Evolutionary conservation across 2,329 filamentous ascomycete species (phyloP).

Genomic region (Tolypocladium ovalisporum): DNA sequence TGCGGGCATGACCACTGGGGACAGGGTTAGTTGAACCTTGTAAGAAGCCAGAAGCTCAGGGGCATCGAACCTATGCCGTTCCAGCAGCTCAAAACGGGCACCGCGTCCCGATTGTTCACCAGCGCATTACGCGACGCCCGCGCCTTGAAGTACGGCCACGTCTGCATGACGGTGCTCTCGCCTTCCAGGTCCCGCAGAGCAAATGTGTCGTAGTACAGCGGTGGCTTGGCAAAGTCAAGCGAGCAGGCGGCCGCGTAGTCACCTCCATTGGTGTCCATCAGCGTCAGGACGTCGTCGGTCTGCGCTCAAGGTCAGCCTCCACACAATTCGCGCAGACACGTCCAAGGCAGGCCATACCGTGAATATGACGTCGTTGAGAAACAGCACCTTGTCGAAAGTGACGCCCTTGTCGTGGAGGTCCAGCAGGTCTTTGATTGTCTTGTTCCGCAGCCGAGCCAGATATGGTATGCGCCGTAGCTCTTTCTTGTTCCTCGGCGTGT

Average conservation of each 20-base stretch:
- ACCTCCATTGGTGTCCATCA: slow-evolving; percentile 46
- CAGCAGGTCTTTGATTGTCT: slow-evolving; percentile 47
- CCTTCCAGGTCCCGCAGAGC: slow-evolving; percentile 45
- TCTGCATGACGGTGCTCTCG: slow-evolving; percentile 36
- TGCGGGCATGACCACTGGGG: slow-evolving; percentile 36
- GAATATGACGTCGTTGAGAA: slow-evolving; percentile 54
- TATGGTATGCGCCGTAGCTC: slow-evolving; percentile 60
- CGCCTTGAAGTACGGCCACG: slow-evolving; percentile 49
- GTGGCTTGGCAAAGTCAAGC: slow-evolving; percentile 44
- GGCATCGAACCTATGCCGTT: slow-evolving; percentile 27
- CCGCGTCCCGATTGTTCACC: slow-evolving; percentile 32
- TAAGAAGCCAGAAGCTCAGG: not conserved
- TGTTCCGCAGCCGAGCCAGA: slow-evolving; percentile 53
- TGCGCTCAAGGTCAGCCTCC: slow-evolving; percentile 16
- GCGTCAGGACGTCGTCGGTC: slow-evolving; percentile 42
- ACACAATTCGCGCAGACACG: too few relatives aligned
- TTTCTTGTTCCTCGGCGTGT: slow-evolving; percentile 38
- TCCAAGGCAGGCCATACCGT: slow-evolving; percentile 23
- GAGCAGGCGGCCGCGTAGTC: slow-evolving; percentile 52
- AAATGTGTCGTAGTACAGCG: slow-evolving; percentile 51
- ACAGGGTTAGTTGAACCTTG: not conserved
- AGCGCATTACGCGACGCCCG: slow-evolving; percentile 40
- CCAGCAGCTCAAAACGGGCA: slow-evolving; percentile 34
- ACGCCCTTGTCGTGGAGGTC: slow-evolving; percentile 37
- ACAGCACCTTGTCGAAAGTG: slow-evolving; percentile 47